These are phyloP conservation scores for Globisporangium cystogenes DNA, from an alignment of 352 stramenopile genomes.

Conservation along the genomic window DNA sequence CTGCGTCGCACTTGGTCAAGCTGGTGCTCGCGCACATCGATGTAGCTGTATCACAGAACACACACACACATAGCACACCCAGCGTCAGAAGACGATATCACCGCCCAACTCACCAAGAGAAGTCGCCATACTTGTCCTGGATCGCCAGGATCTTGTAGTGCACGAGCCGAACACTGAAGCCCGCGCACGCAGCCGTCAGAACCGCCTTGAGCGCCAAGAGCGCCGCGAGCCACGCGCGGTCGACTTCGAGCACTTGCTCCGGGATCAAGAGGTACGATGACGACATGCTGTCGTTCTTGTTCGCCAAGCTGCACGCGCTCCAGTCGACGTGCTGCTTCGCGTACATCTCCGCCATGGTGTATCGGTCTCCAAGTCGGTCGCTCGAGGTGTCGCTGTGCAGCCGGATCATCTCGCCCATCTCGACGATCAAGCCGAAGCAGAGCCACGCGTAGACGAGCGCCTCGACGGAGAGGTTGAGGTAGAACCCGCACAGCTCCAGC, in stretches of 20 bases:
- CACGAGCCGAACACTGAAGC: constrained; percentile 33
- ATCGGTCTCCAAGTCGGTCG: constrained; percentile 20
- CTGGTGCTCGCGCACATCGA: constrained; percentile 63
- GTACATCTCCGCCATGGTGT: constrained; percentile 31
- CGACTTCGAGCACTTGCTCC: constrained; percentile 25
- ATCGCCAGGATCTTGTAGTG: constrained; percentile 51
- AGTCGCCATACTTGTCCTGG: constrained; percentile 47
- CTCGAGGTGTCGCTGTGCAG: constrained; percentile 23
- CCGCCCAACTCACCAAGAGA: not conserved
- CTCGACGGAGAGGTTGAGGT: constrained; percentile 41
- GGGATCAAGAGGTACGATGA: constrained; percentile 28
- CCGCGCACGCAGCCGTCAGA: constrained; percentile 21
- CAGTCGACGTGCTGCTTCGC: constrained; percentile 21
- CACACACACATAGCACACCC: constrained; percentile 2
- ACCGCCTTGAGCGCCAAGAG: constrained; percentile 34
- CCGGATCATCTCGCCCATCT: constrained; percentile 47
- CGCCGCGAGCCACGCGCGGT: constrained; percentile 42
- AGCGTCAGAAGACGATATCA: not conserved
- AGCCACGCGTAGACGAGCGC: constrained; percentile 50
- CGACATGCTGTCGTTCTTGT: constrained; percentile 4
- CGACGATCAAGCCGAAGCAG: constrained; percentile 48
- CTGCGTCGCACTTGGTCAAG: constrained; percentile 40
- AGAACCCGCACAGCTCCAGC: constrained; percentile 48
- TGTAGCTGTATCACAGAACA: constrained; percentile 30
- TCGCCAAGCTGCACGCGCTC: constrained; percentile 13